Evolutionary conservation across 179 eudicot species (phyloP).

Genomic region (Amaranthus tricolor): DNA sequence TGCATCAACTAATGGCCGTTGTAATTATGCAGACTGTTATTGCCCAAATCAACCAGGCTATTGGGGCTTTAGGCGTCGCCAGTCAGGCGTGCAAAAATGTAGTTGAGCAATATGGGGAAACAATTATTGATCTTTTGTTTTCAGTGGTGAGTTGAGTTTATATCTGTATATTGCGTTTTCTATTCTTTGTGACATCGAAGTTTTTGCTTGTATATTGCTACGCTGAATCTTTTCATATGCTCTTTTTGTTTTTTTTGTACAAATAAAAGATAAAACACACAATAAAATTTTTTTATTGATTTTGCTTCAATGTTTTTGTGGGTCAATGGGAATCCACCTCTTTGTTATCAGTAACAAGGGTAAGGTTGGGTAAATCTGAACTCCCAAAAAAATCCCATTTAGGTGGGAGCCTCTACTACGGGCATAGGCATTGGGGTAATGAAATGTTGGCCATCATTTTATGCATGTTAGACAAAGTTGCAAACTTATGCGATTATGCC

Average conservation of each 20-base stretch:
- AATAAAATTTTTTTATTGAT: too few relatives aligned
- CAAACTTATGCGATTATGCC: background rate
- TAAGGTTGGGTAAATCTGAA: too few relatives aligned
- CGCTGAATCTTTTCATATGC: background rate
- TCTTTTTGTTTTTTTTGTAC: background rate
- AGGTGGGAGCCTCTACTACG: too few relatives aligned
- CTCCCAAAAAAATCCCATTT: too few relatives aligned
- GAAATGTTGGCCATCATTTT: background rate
- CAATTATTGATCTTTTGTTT: conserved; percentile 30
- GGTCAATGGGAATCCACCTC: too few relatives aligned
- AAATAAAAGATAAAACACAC: too few relatives aligned
- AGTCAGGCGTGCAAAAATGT: conserved; percentile 44
- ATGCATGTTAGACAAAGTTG: background rate
- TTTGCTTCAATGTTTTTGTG: too few relatives aligned
- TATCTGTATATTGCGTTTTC: background rate
- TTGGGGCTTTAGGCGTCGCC: conserved; percentile 45
- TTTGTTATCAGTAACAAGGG: too few relatives aligned
- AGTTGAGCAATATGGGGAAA: conserved; percentile 40
- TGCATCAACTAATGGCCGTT: conserved; percentile 9
- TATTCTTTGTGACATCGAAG: background rate
- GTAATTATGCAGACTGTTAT: conserved; percentile 34
- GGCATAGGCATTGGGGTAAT: too few relatives aligned
- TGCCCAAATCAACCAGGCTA: conserved; percentile 42
- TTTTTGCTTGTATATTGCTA: background rate
- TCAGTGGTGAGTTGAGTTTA: conserved; percentile 32